Percentiles rank a stretch among this genome's conserved stretches.
Conservation (phyloP, 371 early-diverging fungal species). For the Mucor irregularis region DNA sequence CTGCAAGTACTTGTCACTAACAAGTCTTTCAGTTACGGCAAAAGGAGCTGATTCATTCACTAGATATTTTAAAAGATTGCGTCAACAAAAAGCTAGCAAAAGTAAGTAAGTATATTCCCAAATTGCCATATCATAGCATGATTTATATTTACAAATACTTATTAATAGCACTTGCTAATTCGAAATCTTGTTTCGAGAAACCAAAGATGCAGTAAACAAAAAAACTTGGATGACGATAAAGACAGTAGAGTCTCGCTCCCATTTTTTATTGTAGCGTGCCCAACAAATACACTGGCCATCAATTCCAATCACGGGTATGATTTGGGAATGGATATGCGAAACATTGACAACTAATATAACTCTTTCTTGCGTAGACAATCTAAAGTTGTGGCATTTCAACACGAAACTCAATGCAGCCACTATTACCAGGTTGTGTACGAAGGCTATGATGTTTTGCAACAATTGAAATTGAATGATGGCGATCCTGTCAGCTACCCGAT, state of each 20-base stretch:
- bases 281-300: neutral
- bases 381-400: slow-evolving; percentile 1
- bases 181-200: slow-evolving; percentile 20
- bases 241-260: slow-evolving; percentile 12
- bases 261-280: slow-evolving; percentile 14
- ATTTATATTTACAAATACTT: neutral
- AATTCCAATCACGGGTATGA: neutral
- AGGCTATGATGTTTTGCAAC: slow-evolving; percentile 6
- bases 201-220: slow-evolving; percentile 3
- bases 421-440: slow-evolving; percentile 3
- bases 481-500: slow-evolving; percentile 1
- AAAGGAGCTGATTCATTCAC: slow-evolving; percentile 6
- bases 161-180: slow-evolving; percentile 14
- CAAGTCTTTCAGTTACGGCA: slow-evolving; percentile 1
- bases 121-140: neutral
- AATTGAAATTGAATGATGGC: neutral
- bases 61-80: slow-evolving; percentile 1
- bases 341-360: neutral
- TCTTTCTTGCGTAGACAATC: neutral
- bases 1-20: neutral
- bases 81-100: slow-evolving; percentile 16
- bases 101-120: slow-evolving; percentile 6
- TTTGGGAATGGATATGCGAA: neutral
- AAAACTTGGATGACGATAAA: neutral
- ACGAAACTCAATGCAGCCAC: neutral